Evolutionary conservation across 164 flowering plant species (phyloP).

Genomic region (Liquidambar formosana): DNA sequence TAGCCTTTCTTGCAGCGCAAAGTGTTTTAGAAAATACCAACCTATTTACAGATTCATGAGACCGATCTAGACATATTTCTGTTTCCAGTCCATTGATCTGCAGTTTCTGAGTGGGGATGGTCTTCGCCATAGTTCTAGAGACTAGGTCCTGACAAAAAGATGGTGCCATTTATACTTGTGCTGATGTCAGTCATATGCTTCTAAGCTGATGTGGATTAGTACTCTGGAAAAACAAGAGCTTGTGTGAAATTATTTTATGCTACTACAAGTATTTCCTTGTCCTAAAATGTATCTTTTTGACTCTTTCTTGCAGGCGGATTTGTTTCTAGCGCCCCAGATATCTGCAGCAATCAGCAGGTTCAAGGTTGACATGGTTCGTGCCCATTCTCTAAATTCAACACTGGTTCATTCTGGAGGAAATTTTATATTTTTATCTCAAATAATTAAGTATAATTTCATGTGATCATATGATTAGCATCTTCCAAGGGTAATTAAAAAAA

Average conservation of each 20-base stretch:
- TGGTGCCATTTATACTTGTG: not conserved
- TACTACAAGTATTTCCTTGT: not conserved
- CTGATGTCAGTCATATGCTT: not conserved
- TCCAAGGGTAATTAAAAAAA: no score
- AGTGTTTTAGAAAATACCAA: not conserved
- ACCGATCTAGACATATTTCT: no score
- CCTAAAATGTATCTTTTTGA: not conserved
- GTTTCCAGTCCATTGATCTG: no score
- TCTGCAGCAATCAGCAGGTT: conserved; percentile 53
- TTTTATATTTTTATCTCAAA: not conserved
- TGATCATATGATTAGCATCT: no score
- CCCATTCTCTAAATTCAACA: not conserved
- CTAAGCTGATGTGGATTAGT: not conserved
- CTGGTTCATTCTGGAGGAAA: not conserved
- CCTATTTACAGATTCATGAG: no score
- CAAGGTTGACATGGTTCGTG: conserved; percentile 71
- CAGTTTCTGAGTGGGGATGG: no score
- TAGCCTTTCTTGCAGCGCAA: no score
- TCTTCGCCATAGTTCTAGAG: no score
- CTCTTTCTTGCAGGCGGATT: conserved; percentile 62
- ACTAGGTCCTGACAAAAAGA: not conserved
- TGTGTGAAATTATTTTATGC: not conserved
- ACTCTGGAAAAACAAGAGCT: not conserved
- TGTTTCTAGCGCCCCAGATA: conserved; percentile 74
- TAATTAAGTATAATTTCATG: not conserved